Conservation (phyloP, 352 stramenopile species). For the Phytophthora quininea region DNA sequence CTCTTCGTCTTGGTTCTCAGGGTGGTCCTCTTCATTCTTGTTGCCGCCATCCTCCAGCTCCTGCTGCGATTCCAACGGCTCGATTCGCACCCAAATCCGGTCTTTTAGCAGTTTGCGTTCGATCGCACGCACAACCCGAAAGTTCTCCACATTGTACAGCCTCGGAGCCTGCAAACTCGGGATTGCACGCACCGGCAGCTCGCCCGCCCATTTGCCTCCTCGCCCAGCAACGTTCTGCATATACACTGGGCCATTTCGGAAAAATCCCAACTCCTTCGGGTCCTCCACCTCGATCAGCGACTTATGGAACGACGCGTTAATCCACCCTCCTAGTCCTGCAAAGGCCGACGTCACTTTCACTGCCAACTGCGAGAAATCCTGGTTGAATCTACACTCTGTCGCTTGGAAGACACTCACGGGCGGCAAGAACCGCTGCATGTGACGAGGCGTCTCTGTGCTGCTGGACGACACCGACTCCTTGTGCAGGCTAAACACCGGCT, state of each 20-base stretch:
- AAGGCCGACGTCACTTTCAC: slow-evolving; percentile 73
- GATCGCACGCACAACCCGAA: slow-evolving; percentile 57
- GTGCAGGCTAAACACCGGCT: slow-evolving; percentile 52
- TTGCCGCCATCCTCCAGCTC: slow-evolving; percentile 15
- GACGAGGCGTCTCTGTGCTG: slow-evolving; percentile 18
- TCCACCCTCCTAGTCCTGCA: slow-evolving; percentile 64
- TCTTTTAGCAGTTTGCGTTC: slow-evolving; percentile 81
- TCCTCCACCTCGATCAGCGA: slow-evolving; percentile 63
- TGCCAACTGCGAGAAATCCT: slow-evolving; percentile 71
- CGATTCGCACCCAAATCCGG: slow-evolving; percentile 69
- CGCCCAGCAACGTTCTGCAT: slow-evolving; percentile 72
- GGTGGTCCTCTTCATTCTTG: slow-evolving; percentile 21
- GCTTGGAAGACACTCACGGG: slow-evolving; percentile 74
- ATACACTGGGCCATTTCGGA: slow-evolving; percentile 45
- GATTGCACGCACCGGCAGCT: slow-evolving; percentile 64
- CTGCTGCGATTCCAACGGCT: slow-evolving; percentile 19
- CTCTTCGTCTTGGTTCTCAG: slow-evolving; percentile 29
- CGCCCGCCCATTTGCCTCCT: slow-evolving; percentile 61
- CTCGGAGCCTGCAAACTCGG: slow-evolving; percentile 67
- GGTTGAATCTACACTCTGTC: slow-evolving; percentile 70
- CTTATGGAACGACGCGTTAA: slow-evolving; percentile 64
- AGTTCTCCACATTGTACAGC: slow-evolving; percentile 56
- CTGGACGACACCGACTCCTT: slow-evolving; percentile 30
- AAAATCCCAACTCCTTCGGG: slow-evolving; percentile 31
- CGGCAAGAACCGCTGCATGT: slow-evolving; percentile 57